phyloP scores from a whole-genome alignment of 768 basidiomycete genomes.

The Phaeolepiota aurea region DNA sequence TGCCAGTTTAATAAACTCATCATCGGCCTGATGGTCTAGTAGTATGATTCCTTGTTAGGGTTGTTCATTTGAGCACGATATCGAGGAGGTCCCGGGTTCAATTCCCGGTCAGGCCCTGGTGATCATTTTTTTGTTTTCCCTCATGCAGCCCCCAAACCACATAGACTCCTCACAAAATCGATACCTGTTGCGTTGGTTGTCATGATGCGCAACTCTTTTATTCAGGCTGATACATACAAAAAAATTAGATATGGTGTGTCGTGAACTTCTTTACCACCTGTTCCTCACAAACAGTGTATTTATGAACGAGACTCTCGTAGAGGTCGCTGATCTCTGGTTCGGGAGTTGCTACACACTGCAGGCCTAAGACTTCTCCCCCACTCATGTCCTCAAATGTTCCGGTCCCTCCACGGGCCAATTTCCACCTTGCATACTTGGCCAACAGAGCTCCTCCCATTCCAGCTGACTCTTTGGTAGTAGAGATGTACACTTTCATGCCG shows the following conservation, averaged over 20 bases:
- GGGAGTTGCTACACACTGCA: slow-evolving; percentile 58
- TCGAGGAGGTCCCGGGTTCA: slow-evolving; percentile 87
- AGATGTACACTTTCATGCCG: slow-evolving; percentile 64
- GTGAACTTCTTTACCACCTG: too few species aligned
- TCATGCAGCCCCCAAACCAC: too few species aligned
- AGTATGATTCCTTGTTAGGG: slow-evolving; percentile 60
- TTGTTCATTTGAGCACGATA: slow-evolving; percentile 8
- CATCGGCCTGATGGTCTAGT: slow-evolving; percentile 44
- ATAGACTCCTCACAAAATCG: too few species aligned
- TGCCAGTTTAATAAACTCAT: background rate
- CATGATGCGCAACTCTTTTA: too few species aligned
- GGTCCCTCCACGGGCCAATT: slow-evolving; percentile 24
- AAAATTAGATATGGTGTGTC: too few species aligned
- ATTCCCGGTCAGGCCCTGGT: slow-evolving; percentile 69
- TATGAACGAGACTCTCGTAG: slow-evolving; percentile 46
- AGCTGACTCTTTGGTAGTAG: slow-evolving; percentile 60
- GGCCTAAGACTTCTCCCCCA: slow-evolving; percentile 36
- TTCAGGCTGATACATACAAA: too few species aligned
- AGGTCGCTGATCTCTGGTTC: slow-evolving; percentile 29
- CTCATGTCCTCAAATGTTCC: slow-evolving; percentile 64
- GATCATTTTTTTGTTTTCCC: slow-evolving; percentile 7
- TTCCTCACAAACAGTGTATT: slow-evolving; percentile 52
- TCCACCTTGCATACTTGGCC: slow-evolving; percentile 70
- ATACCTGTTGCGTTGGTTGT: too few species aligned
- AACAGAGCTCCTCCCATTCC: slow-evolving; percentile 66